Base-by-base conservation (phyloP, 192 early-diverging fungal genomes). In the Mortierella antarctica region DNA sequence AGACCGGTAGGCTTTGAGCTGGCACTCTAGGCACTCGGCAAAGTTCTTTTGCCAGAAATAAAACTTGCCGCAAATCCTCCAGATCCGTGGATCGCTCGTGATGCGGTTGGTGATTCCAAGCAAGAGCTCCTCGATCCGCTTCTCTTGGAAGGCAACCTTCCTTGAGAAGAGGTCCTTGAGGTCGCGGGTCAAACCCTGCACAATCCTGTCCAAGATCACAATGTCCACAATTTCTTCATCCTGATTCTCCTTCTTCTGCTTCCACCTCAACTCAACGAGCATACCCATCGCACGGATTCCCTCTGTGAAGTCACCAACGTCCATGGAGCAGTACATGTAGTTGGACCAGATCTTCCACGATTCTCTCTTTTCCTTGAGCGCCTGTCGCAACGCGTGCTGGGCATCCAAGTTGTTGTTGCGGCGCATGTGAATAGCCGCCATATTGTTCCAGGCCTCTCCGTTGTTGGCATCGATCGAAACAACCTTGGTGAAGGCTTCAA, bases 401-500 rank as follows among this genome's bases (percentile, higher is more conserved):
- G 96, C 97, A 23, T 96, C 95, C 49, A 86, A 41, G 67, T 93
- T 94, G 45, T 90, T 79, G 58, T 90, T 90, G 73, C 88, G 80
- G 17, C 83, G 86, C 71, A 97, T 78, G 69, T 95, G 95, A 49
- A 94, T 90, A 1, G 92, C 92, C 6, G 96, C 95, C 65, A 99
- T 82, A 83, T 99, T 99, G 71, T 93, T 98, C 96, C 97, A 99
- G 42, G 96, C 95, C 85, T 99, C 98, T 45, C 92, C 94, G 72
- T 97, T 97, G 63, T 91, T 89, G 45, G 76, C 57, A 65, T 96
- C 93, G 18, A 98, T 71, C 17, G 82, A 64, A 7, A 94, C 91
- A 14, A 91, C 91, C 50, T 91, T 91, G 53, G 86, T 82, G 80
- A 98, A 98, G 1, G 97, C 95, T 18, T 84, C 67, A 13, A 88